A percentile compares a stretch with the other conserved stretches of the same genome.
phyloP scores from a whole-genome alignment of 1,139 yeast genomes.

The Meyerozyma carpophila region DNA sequence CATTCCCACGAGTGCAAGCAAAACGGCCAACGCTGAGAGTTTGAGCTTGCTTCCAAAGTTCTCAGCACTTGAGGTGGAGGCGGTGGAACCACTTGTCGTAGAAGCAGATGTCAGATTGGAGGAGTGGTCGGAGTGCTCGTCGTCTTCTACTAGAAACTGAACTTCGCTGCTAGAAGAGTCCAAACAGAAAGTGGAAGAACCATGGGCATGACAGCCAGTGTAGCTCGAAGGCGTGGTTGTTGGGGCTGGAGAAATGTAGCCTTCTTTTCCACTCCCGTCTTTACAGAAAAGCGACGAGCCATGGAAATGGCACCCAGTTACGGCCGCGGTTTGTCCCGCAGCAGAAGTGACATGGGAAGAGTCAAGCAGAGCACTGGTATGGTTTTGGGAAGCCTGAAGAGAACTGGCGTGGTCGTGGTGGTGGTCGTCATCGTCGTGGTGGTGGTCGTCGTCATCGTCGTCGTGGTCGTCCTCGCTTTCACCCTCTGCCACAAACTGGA shows the following conservation, averaged over 20 bases:
- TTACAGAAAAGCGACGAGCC: constrained; percentile 19
- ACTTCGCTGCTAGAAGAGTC: constrained; percentile 15
- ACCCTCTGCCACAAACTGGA: background rate
- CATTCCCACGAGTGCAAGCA: background rate
- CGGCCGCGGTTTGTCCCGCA: constrained; percentile 8
- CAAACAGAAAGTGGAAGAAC: constrained; percentile 17
- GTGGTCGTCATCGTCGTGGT: background rate
- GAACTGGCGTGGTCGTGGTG: too few species aligned
- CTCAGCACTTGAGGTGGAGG: background rate
- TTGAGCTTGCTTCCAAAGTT: background rate
- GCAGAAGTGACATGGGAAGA: background rate
- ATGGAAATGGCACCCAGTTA: constrained; percentile 28
- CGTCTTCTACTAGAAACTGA: constrained; percentile 14
- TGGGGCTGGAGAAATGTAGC: constrained; percentile 25
- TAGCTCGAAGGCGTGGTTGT: constrained; percentile 17
- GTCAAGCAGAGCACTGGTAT: background rate
- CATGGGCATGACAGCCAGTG: constrained; percentile 27
- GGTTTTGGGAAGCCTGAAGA: too few species aligned
- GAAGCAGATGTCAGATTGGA: background rate
- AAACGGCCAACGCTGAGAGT: background rate
- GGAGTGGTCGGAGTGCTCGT: background rate
- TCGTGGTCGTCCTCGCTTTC: background rate
- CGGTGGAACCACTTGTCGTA: background rate
- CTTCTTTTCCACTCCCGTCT: constrained; percentile 23
- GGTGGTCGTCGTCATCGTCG: background rate